A percentile compares a stretch with the other conserved stretches of the same genome.
These are phyloP conservation scores for Pseudocercospora cruenta DNA, from an alignment of 2,329 filamentous ascomycete species.

Conservation along the genomic window DNA sequence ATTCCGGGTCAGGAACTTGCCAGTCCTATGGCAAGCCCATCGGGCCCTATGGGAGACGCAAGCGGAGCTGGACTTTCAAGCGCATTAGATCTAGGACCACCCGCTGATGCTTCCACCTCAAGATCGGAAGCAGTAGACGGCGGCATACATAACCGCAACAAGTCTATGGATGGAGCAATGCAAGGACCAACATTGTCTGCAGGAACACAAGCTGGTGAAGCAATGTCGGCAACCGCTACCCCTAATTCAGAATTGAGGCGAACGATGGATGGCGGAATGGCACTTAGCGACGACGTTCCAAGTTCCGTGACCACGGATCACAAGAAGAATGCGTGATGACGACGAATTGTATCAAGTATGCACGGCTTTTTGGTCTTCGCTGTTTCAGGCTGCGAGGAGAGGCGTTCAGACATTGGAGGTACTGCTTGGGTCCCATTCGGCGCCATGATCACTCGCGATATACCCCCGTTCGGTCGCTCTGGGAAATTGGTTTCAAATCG, in stretches of 20 bases:
- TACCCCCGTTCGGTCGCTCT: not conserved
- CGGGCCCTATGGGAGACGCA: slow-evolving; percentile 30
- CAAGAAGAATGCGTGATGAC: slow-evolving; percentile 19
- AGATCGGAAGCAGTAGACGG: slow-evolving; percentile 4
- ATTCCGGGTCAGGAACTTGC: slow-evolving; percentile 29
- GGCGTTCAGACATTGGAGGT: not conserved
- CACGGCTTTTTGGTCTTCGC: not conserved
- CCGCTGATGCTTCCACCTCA: slow-evolving; percentile 24
- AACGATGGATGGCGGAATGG: slow-evolving; percentile 13
- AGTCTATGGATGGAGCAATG: slow-evolving; percentile 16
- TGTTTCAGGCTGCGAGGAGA: slow-evolving; percentile 1
- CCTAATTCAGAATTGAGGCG: slow-evolving; percentile 15
- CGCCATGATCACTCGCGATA: not conserved
- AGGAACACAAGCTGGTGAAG: slow-evolving; percentile 5
- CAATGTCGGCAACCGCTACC: slow-evolving; percentile 10
- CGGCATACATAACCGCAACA: slow-evolving; percentile 17
- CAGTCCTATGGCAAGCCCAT: slow-evolving; percentile 34
- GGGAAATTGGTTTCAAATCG: not conserved
- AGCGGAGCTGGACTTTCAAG: slow-evolving; percentile 25
- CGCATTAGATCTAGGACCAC: slow-evolving; percentile 38
- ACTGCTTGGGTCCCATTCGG: not conserved
- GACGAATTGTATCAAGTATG: not conserved
- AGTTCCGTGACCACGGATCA: not conserved
- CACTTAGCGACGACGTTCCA: slow-evolving; percentile 1
- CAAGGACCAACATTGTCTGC: slow-evolving; percentile 10